Conservation (phyloP, 495 filamentous ascomycete genomes). For the Neurospora sp. region DNA sequence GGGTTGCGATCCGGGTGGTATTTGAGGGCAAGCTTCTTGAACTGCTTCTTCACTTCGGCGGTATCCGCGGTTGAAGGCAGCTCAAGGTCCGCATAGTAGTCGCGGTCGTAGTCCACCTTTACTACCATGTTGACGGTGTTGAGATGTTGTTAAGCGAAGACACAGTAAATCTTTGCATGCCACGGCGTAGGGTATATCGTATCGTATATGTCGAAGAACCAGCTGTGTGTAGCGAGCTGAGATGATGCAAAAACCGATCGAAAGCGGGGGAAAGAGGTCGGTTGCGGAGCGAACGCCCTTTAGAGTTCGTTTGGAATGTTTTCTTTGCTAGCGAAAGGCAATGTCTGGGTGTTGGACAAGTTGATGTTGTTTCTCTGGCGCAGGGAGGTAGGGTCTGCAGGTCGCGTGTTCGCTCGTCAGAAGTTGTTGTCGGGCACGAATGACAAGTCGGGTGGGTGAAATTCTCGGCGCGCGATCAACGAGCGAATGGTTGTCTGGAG, state of each 20-base stretch:
- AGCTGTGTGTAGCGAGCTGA: not conserved
- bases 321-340: not conserved
- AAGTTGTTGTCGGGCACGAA: not conserved
- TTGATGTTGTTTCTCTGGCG: not conserved
- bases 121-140: slow-evolving; percentile 47
- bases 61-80: slow-evolving; percentile 50
- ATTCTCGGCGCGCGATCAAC: not conserved
- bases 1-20: slow-evolving; percentile 89
- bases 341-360: not conserved
- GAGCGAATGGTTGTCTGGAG: not conserved
- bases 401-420: not conserved
- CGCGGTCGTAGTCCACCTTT: slow-evolving; percentile 58
- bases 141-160: slow-evolving; percentile 2
- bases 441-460: not conserved
- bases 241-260: not conserved
- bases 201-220: not conserved
- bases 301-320: not conserved
- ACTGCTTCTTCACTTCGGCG: slow-evolving; percentile 76
- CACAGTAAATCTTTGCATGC: not conserved
- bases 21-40: slow-evolving; percentile 71
- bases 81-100: slow-evolving; percentile 85
- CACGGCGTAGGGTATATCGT: not conserved
- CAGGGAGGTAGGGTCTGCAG: not conserved
- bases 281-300: not conserved
- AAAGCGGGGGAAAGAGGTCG: not conserved